A percentile compares a stretch with the other conserved stretches of the same genome.
Conservation (phyloP, 177 flowering plant genomes). For the Vitis hybrid region DNA sequence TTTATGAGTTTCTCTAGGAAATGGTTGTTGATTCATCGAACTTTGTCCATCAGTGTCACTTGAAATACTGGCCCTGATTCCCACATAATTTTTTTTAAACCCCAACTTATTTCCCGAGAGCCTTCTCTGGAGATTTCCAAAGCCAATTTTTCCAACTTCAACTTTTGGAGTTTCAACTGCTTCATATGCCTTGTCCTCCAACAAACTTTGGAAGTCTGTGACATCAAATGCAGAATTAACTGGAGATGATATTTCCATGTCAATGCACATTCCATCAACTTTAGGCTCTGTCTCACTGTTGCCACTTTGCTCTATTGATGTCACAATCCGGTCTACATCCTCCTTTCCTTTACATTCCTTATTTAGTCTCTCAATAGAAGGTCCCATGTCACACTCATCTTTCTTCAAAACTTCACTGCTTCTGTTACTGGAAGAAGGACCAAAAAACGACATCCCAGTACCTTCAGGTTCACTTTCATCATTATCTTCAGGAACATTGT, state of each 20-base stretch:
- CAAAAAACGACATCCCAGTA: neutral
- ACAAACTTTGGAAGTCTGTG: neutral
- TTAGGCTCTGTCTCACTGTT: neutral
- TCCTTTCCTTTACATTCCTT: too few species aligned
- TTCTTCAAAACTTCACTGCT: neutral
- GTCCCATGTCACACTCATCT: too few species aligned
- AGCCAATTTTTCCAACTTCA: neutral
- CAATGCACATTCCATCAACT: neutral
- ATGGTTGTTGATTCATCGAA: neutral
- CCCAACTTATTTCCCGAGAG: neutral
- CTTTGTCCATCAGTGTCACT: neutral
- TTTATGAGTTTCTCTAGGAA: too few species aligned
- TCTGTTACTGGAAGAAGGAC: neutral
- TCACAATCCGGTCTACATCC: neutral
- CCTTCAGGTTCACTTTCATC: conserved; percentile 2
- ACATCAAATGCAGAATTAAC: neutral
- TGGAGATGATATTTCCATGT: conserved; percentile 1
- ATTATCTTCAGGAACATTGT: conserved; percentile 21
- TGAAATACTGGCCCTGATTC: neutral
- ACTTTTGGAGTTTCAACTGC: too few species aligned
- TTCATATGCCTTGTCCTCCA: neutral
- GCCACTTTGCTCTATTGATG: neutral
- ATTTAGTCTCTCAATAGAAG: too few species aligned
- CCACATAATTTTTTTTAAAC: neutral
- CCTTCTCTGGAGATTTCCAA: neutral